These are phyloP conservation scores for Besnoitia besnoiti DNA, from an alignment of 169 alveolate genomes.

Conservation along the genomic window DNA sequence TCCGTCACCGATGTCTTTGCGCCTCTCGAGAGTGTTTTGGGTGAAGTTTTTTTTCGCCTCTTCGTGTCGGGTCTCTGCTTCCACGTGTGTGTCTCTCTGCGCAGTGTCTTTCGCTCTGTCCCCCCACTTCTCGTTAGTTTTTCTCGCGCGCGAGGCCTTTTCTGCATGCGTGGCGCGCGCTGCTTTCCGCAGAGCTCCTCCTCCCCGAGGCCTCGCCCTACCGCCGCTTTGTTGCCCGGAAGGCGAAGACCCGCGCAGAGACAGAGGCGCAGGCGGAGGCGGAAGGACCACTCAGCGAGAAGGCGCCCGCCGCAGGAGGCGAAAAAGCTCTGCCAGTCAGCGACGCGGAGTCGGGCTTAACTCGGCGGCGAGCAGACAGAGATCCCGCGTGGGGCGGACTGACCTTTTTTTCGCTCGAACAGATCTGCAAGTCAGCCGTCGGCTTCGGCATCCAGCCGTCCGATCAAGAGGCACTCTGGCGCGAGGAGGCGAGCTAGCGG, in stretches of 20 bases:
- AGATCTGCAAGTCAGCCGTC: not conserved
- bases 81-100: too few species aligned
- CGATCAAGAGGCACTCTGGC: not conserved
- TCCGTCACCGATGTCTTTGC: too few species aligned
- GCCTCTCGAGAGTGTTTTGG: too few species aligned
- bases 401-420: not conserved
- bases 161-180: too few species aligned
- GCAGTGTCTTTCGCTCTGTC: too few species aligned
- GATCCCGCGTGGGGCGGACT: not conserved
- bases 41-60: too few species aligned
- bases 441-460: not conserved
- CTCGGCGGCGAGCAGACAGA: not conserved
- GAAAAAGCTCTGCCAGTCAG: not conserved
- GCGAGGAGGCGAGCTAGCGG: too few species aligned
- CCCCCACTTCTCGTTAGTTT: too few species aligned
- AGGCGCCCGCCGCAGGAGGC: not conserved
- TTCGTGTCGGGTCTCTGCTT: too few species aligned
- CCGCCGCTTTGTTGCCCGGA: not conserved
- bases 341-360: not conserved
- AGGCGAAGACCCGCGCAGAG: not conserved
- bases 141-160: too few species aligned
- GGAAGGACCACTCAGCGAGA: not conserved
- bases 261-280: not conserved
- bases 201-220: constrained; percentile 1
- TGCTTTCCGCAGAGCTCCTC: not conserved